These are phyloP conservation scores for Gossypium gossypioides DNA, from an alignment of 441 rosid genomes.

Conservation along the genomic window DNA sequence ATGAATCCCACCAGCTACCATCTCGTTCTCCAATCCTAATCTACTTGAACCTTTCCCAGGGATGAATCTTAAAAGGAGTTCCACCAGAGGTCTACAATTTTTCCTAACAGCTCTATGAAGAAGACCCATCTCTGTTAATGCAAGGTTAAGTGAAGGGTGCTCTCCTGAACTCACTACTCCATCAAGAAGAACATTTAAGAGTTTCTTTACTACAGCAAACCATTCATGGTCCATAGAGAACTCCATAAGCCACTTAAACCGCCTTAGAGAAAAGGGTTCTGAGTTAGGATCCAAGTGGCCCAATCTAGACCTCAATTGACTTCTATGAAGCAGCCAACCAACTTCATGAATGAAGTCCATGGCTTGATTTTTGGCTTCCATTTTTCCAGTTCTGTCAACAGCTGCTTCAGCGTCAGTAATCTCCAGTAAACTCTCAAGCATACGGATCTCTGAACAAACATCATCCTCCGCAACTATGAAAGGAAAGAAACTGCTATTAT, in stretches of 20 bases:
- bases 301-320: conserved; percentile 46
- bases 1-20: conserved; percentile 17
- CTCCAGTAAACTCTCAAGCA: conserved; percentile 59
- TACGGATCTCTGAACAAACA: conserved; percentile 72
- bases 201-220: conserved; percentile 78
- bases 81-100: conserved; percentile 62
- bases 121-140: conserved; percentile 61
- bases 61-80: conserved; percentile 56
- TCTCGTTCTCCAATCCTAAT: conserved; percentile 19
- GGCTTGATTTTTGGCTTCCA: conserved; percentile 52
- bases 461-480: conserved; percentile 73
- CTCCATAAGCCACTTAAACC: conserved; percentile 77
- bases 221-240: conserved; percentile 87
- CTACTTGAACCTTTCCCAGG: conserved; percentile 30
- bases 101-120: conserved; percentile 84
- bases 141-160: conserved; percentile 33
- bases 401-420: conserved; percentile 36
- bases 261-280: conserved; percentile 48
- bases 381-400: conserved; percentile 20
- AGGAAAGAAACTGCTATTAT: conserved; percentile 78
- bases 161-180: conserved; percentile 54
- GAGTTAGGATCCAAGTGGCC: conserved; percentile 45
- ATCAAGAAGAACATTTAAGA: conserved; percentile 46
- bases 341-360: conserved; percentile 79
- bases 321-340: conserved; percentile 88